Evolutionary conservation across 352 stramenopile genomes (phyloP).

Genomic region (Globisporangium okanoganense): DNA sequence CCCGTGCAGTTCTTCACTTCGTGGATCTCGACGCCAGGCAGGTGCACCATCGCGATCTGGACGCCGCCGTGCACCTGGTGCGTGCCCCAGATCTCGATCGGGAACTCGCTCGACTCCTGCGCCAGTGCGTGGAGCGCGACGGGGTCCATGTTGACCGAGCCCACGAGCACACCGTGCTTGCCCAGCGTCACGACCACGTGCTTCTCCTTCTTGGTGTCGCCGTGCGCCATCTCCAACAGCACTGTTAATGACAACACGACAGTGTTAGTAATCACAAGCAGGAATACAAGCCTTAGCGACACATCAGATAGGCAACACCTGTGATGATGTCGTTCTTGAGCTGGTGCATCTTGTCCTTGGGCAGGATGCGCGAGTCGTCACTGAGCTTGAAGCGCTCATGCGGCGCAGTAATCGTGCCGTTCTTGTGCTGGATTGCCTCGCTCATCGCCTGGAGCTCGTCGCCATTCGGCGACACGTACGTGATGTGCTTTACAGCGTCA

Average conservation of each 20-base stretch:
- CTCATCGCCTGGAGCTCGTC: constrained; percentile 75
- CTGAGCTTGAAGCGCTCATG: constrained; percentile 54
- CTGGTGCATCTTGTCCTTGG: constrained; percentile 38
- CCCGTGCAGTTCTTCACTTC: constrained; percentile 66
- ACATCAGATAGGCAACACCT: neutral
- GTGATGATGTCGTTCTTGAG: constrained; percentile 73
- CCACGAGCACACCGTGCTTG: constrained; percentile 66
- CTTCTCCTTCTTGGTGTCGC: constrained; percentile 42
- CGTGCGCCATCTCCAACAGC: constrained; percentile 56
- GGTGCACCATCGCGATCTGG: constrained; percentile 54
- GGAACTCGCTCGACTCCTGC: constrained; percentile 26
- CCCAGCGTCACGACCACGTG: constrained; percentile 80
- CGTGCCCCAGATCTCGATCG: constrained; percentile 49
- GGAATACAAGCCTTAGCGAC: neutral
- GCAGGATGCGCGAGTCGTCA: constrained; percentile 39
- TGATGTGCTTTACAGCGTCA: constrained; percentile 38
- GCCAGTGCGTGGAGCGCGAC: constrained; percentile 24
- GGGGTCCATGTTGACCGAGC: constrained; percentile 51
- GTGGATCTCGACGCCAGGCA: constrained; percentile 50
- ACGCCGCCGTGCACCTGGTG: constrained; percentile 44
- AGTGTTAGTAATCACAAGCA: neutral
- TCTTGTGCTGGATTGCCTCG: constrained; percentile 41
- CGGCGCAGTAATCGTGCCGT: constrained; percentile 12
- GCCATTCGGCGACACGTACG: constrained; percentile 75
- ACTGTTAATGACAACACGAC: constrained; percentile 22